Conservation (phyloP, 345 rosid genomes). For the Adansonia digitata region DNA sequence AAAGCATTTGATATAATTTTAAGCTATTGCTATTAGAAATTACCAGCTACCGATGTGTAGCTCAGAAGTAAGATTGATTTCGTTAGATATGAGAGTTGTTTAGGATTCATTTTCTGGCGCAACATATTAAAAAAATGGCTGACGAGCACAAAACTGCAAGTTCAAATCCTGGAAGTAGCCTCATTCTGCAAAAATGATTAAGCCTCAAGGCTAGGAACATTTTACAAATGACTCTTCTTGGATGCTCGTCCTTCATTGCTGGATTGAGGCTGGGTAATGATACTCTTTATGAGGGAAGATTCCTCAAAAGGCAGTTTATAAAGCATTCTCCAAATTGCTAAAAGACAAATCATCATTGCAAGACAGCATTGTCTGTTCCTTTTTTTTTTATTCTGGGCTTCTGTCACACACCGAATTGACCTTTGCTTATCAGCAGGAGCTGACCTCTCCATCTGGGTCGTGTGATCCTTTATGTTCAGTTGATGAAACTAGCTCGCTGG, state of each 20-base stretch:
- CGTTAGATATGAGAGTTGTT: background rate
- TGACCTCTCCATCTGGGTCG: slow-evolving; percentile 44
- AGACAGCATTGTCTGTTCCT: background rate
- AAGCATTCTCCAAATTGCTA: background rate
- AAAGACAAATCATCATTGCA: background rate
- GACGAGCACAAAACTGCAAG: background rate
- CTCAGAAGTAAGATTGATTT: slow-evolving; percentile 6
- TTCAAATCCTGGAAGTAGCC: background rate
- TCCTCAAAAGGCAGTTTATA: background rate
- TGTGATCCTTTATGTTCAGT: slow-evolving; percentile 91
- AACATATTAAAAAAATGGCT: background rate
- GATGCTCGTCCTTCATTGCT: background rate
- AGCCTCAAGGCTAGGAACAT: background rate
- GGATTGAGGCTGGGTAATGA: background rate
- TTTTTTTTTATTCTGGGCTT: background rate
- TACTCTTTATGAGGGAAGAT: background rate
- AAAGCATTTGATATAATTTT: background rate
- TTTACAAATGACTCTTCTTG: background rate
- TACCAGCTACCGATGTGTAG: background rate
- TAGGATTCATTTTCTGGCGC: background rate
- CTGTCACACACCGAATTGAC: background rate
- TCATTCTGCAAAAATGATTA: background rate
- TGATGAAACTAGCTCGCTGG: slow-evolving; percentile 75
- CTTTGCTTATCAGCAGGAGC: slow-evolving; percentile 44
- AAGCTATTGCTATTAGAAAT: background rate